Conservation (phyloP, 495 filamentous ascomycete species). For the Mycothermus thermophilus region DNA sequence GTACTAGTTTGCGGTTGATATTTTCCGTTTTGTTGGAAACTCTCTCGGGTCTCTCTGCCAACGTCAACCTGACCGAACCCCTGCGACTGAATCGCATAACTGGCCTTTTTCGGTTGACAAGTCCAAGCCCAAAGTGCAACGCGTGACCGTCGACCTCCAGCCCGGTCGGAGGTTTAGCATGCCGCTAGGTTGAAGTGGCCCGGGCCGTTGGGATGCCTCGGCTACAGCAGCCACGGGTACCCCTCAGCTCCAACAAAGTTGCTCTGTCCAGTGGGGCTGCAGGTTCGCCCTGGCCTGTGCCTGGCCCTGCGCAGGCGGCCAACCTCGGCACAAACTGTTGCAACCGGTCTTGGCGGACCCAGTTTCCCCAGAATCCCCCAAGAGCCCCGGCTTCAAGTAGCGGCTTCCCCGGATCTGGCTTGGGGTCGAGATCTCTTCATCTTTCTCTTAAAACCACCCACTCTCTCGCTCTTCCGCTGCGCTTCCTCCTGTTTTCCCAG, state of each 20-base stretch:
- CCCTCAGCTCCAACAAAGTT: too few relatives aligned
- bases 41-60: too few relatives aligned
- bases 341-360: slow-evolving; percentile 3
- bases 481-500: too few relatives aligned
- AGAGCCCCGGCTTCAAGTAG: slow-evolving; percentile 3
- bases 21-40: slow-evolving; percentile 2
- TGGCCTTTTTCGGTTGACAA: too few relatives aligned
- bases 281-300: too few relatives aligned
- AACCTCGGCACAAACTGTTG: slow-evolving; percentile 9
- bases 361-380: background rate
- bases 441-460: background rate
- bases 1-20: slow-evolving; percentile 2
- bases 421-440: slow-evolving; percentile 1
- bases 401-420: slow-evolving; percentile 3
- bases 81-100: too few relatives aligned
- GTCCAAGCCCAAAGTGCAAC: too few relatives aligned
- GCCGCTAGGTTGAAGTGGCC: background rate
- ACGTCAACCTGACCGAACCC: too few relatives aligned
- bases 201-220: slow-evolving; percentile 1
- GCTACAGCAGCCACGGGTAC: slow-evolving; percentile 1
- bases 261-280: too few relatives aligned
- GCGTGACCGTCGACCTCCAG: too few relatives aligned
- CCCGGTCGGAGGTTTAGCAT: background rate
- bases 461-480: background rate
- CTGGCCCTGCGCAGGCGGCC: too few relatives aligned